A percentile compares a stretch with the other conserved stretches of the same genome.
Evolutionary conservation across 495 filamentous ascomycete species (phyloP).

Genomic region (Glutinoglossum americanum): DNA sequence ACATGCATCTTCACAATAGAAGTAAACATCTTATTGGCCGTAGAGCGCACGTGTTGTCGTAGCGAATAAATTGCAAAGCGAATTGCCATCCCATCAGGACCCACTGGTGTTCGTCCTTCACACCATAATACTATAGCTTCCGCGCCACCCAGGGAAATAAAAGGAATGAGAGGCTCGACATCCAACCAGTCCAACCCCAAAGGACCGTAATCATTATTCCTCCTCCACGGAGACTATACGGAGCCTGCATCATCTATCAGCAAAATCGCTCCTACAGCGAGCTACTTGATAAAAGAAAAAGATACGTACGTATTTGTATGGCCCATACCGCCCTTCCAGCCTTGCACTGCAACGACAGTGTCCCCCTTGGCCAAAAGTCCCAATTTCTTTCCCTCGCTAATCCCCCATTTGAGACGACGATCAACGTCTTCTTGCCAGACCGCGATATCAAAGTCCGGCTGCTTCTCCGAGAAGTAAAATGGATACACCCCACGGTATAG

Average conservation of each 20-base stretch:
- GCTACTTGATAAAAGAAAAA: not conserved
- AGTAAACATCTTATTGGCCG: too few relatives aligned
- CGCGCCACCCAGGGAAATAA: not conserved
- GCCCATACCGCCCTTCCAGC: conserved; percentile 92
- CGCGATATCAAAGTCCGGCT: conserved; percentile 73
- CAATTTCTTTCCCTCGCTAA: conserved; percentile 61
- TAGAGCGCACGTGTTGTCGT: too few relatives aligned
- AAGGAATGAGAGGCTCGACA: not conserved
- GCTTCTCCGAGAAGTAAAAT: conserved; percentile 77
- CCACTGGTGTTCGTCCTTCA: not conserved
- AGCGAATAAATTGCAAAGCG: too few relatives aligned
- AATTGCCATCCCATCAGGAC: too few relatives aligned
- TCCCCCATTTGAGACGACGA: conserved; percentile 86
- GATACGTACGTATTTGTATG: conserved; percentile 63
- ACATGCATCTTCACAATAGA: too few relatives aligned
- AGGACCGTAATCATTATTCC: not conserved
- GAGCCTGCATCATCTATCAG: not conserved
- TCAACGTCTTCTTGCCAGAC: conserved; percentile 99
- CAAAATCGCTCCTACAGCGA: not conserved
- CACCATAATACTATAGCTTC: not conserved
- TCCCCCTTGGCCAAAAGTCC: conserved; percentile 66
- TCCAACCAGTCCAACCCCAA: too few relatives aligned
- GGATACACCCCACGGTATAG: conserved; percentile 96
- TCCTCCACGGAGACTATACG: not conserved
- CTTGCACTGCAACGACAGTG: conserved; percentile 83